These are phyloP conservation scores for Mortierella alpina DNA, from an alignment of 192 early-diverging fungal species.

Conservation along the genomic window DNA sequence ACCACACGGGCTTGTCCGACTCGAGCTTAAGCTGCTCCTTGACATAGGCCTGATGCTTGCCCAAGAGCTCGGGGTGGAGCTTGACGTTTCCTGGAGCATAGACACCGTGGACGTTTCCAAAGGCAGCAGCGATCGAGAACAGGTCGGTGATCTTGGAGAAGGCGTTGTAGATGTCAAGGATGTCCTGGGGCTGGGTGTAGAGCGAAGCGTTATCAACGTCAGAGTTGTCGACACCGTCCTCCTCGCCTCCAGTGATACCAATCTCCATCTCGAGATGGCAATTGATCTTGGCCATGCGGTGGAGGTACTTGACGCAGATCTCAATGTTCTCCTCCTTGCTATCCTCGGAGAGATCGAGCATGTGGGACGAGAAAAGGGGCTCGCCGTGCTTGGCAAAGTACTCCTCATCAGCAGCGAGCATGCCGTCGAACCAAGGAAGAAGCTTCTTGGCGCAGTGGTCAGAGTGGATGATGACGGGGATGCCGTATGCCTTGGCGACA, in stretches of 20 bases:
- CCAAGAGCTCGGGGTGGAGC: conserved; percentile 91
- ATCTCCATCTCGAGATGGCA: conserved; percentile 98
- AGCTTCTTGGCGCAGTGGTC: conserved; percentile 99
- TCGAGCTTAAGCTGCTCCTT: conserved; percentile 70
- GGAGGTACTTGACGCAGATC: conserved; percentile 89
- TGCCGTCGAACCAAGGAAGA: conserved; percentile 97
- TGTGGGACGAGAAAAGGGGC: conserved; percentile 98
- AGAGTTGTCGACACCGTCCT: conserved; percentile 98
- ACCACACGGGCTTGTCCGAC: conserved; percentile 85
- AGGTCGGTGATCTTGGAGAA: conserved; percentile 86
- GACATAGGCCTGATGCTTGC: conserved; percentile 89
- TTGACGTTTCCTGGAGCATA: conserved; percentile 97
- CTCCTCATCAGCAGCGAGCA: conserved; percentile 93
- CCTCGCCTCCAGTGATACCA: conserved; percentile 98
- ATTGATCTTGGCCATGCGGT: conserved; percentile 91
- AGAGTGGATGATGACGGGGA: conserved; percentile 85
- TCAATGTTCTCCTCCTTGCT: conserved; percentile 94
- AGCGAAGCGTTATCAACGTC: conserved; percentile 89
- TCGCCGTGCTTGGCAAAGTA: conserved; percentile 95
- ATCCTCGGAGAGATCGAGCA: conserved; percentile 97
- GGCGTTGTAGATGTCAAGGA: conserved; percentile 93
- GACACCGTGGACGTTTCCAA: conserved; percentile 96
- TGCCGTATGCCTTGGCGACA: conserved; percentile 88
- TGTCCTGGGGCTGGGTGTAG: conserved; percentile 96
- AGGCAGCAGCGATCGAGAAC: conserved; percentile 97